Evolutionary conservation across 257 asterid species (phyloP).

Genomic region (Pogostemon cablin): DNA sequence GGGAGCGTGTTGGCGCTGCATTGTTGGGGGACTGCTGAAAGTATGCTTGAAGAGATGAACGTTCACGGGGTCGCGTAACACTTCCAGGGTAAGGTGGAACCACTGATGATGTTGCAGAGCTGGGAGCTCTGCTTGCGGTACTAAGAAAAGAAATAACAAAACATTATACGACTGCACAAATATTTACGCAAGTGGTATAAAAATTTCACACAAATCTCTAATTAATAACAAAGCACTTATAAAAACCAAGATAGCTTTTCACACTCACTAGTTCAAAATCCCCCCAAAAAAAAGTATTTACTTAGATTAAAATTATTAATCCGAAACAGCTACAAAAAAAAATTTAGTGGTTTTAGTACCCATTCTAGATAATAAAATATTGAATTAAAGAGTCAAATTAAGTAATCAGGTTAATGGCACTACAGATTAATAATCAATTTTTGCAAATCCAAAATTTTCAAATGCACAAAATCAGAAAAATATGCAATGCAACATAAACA

Average conservation of each 20-base stretch:
- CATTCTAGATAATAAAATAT: too few relatives aligned
- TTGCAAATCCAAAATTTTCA: too few relatives aligned
- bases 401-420: too few relatives aligned
- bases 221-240: not conserved
- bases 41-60: conserved; percentile 71
- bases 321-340: too few relatives aligned
- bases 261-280: not conserved
- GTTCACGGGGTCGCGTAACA: conserved; percentile 66
- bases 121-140: conserved; percentile 72
- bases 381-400: too few relatives aligned
- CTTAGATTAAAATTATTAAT: too few relatives aligned
- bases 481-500: too few relatives aligned
- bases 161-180: conserved; percentile 1
- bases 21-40: conserved; percentile 60
- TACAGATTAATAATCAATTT: too few relatives aligned
- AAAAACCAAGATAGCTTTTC: not conserved
- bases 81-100: conserved; percentile 68
- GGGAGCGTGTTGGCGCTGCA: conserved; percentile 49
- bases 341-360: too few relatives aligned
- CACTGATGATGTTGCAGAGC: conserved; percentile 58
- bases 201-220: not conserved
- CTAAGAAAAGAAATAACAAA: conserved; percentile 40
- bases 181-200: too few relatives aligned
- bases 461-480: too few relatives aligned
- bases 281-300: not conserved